Evolutionary conservation across 2,329 filamentous ascomycete species (phyloP).

Genomic region (Penicillium sclerotigenum): DNA sequence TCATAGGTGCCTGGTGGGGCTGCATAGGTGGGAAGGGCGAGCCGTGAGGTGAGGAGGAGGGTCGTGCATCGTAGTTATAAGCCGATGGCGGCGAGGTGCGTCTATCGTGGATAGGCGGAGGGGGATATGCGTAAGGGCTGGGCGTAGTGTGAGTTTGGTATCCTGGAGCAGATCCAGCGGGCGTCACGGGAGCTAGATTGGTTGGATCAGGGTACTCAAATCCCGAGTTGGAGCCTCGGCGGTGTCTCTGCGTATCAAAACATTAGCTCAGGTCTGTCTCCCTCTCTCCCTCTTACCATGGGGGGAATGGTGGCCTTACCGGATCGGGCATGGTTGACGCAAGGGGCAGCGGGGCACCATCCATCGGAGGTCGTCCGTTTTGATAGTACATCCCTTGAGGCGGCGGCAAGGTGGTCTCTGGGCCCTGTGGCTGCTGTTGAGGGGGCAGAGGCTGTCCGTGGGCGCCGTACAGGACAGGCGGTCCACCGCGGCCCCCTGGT

Average conservation of each 20-base stretch:
- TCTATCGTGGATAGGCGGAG: slow-evolving; percentile 38
- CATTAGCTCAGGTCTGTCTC: slow-evolving; percentile 1
- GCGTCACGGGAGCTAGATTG: slow-evolving; percentile 48
- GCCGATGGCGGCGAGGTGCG: slow-evolving; percentile 46
- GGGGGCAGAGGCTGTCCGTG: slow-evolving; percentile 50
- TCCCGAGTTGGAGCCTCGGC: slow-evolving; percentile 44
- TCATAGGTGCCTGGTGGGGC: slow-evolving; percentile 22
- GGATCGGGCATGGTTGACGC: slow-evolving; percentile 43
- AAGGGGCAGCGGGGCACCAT: slow-evolving; percentile 36
- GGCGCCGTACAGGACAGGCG: slow-evolving; percentile 44
- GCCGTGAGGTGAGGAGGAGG: slow-evolving; percentile 44
- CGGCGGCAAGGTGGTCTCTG: slow-evolving; percentile 39
- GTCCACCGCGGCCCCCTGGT: slow-evolving; percentile 34
- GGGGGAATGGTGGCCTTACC: slow-evolving; percentile 41
- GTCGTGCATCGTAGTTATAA: slow-evolving; percentile 43
- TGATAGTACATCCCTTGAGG: slow-evolving; percentile 42
- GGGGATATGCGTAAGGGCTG: slow-evolving; percentile 35
- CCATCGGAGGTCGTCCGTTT: slow-evolving; percentile 33
- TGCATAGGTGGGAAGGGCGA: slow-evolving; percentile 41
- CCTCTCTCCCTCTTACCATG: not conserved
- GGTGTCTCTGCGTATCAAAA: slow-evolving; percentile 35
- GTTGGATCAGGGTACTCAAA: slow-evolving; percentile 49
- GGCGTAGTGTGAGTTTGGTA: slow-evolving; percentile 42
- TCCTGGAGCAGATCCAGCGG: slow-evolving; percentile 42
- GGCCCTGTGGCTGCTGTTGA: slow-evolving; percentile 41